Conservation (phyloP, 352 stramenopile genomes). For the Pythium aphanidermatum region DNA sequence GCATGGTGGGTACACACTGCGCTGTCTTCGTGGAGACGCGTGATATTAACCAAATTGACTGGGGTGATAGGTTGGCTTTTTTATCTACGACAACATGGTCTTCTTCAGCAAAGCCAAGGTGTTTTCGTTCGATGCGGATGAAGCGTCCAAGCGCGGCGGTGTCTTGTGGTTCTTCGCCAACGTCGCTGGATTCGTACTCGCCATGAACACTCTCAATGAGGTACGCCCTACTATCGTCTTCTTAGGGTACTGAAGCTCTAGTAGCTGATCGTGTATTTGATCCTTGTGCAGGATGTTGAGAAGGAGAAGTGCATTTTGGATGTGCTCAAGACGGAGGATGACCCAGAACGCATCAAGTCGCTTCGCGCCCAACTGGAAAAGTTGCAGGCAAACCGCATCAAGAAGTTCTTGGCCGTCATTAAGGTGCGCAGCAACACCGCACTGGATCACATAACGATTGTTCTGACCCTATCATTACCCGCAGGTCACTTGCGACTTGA, state of each 20-base stretch:
- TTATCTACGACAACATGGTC: constrained; percentile 83
- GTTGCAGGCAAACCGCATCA: constrained; percentile 53
- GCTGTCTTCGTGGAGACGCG: background rate
- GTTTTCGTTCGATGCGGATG: constrained; percentile 52
- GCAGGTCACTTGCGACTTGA: constrained; percentile 61
- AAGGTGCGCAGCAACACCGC: constrained; percentile 68
- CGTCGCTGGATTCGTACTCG: constrained; percentile 68
- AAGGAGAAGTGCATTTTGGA: constrained; percentile 75
- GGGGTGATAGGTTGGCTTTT: constrained; percentile 80
- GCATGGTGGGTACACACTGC: no score
- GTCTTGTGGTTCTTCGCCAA: constrained; percentile 84
- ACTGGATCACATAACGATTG: background rate
- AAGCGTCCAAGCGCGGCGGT: constrained; percentile 58
- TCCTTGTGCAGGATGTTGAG: constrained; percentile 54
- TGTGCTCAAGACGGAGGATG: constrained; percentile 65
- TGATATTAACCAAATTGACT: no score
- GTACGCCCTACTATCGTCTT: constrained; percentile 10
- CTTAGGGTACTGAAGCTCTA: constrained; percentile 3
- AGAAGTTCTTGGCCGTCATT: constrained; percentile 77
- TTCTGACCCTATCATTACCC: background rate
- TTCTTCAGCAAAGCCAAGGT: constrained; percentile 81
- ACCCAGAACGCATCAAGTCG: constrained; percentile 38
- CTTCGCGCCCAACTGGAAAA: constrained; percentile 56
- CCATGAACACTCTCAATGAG: constrained; percentile 62
- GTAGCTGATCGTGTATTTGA: no score